These are phyloP conservation scores for Lasiosphaeria hispida DNA, from an alignment of 495 filamentous ascomycete species.

Conservation along the genomic window DNA sequence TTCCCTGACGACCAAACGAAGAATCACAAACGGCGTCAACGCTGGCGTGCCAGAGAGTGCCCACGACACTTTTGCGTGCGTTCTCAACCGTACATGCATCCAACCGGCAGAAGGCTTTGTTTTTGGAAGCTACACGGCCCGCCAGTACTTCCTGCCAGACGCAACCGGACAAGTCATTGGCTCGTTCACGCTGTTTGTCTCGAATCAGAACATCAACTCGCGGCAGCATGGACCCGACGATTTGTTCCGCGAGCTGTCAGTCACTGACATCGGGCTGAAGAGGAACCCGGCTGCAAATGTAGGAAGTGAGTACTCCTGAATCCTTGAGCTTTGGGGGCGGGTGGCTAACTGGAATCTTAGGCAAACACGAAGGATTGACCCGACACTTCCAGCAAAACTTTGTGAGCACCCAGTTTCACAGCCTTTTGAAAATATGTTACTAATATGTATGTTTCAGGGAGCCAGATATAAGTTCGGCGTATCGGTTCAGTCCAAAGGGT, in stretches of 20 bases:
- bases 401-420: slow-evolving; percentile 44
- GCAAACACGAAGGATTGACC: slow-evolving; percentile 52
- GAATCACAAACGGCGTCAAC: neutral
- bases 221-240: slow-evolving; percentile 57
- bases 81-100: slow-evolving; percentile 12
- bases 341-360: slow-evolving; percentile 9
- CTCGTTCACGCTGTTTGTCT: slow-evolving; percentile 60
- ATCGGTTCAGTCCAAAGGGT: slow-evolving; percentile 59
- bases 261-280: slow-evolving; percentile 54
- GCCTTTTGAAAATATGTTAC: neutral
- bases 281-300: slow-evolving; percentile 46
- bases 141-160: slow-evolving; percentile 39
- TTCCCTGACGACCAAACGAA: neutral
- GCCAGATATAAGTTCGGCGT: slow-evolving; percentile 83
- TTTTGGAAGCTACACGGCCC: slow-evolving; percentile 26
- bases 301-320: slow-evolving; percentile 21
- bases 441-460: slow-evolving; percentile 51
- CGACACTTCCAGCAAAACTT: slow-evolving; percentile 71
- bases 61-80: neutral
- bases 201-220: slow-evolving; percentile 50
- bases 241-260: slow-evolving; percentile 62
- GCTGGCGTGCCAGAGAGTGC: neutral
- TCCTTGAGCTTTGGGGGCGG: too few species aligned
- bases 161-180: slow-evolving; percentile 39
- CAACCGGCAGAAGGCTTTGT: slow-evolving; percentile 3